These are phyloP conservation scores for Chondrostereum purpureum DNA, from an alignment of 1,284 basidiomycete species.

Conservation along the genomic window DNA sequence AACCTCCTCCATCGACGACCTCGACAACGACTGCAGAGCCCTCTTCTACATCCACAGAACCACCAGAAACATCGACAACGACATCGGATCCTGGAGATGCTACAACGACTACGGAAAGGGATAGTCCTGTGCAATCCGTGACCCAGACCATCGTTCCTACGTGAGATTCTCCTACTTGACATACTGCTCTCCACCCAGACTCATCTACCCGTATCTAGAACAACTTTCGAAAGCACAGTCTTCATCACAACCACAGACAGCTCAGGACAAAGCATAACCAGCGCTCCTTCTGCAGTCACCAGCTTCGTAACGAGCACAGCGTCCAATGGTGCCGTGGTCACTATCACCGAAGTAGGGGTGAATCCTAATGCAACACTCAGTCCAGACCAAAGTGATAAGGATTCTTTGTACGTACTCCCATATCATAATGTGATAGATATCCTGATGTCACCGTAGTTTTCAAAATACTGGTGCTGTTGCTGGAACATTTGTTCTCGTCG, in stretches of 20 bases:
- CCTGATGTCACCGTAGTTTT: slow-evolving; percentile 73
- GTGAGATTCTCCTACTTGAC: background rate
- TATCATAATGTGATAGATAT: slow-evolving; percentile 57
- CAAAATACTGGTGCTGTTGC: slow-evolving; percentile 55
- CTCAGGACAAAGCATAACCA: slow-evolving; percentile 42
- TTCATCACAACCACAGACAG: slow-evolving; percentile 54
- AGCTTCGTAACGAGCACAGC: slow-evolving; percentile 47
- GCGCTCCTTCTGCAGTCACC: slow-evolving; percentile 51
- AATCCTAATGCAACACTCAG: slow-evolving; percentile 54
- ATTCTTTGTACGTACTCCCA: slow-evolving; percentile 38
- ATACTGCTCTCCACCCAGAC: background rate
- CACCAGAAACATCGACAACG: slow-evolving; percentile 15
- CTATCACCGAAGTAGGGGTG: slow-evolving; percentile 51
- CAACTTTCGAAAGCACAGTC: slow-evolving; percentile 46
- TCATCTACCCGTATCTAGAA: slow-evolving; percentile 29
- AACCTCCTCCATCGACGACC: slow-evolving; percentile 15
- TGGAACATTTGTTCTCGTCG: slow-evolving; percentile 72
- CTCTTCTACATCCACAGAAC: slow-evolving; percentile 14
- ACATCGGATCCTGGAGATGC: slow-evolving; percentile 8
- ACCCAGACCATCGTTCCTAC: slow-evolving; percentile 4
- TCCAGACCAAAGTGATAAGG: slow-evolving; percentile 30
- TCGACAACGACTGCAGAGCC: slow-evolving; percentile 15
- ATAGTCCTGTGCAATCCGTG: slow-evolving; percentile 9
- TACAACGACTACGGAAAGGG: slow-evolving; percentile 16
- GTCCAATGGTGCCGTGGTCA: slow-evolving; percentile 42